Conservation (phyloP, 2,329 filamentous ascomycete genomes). For the Pestalotiopsis sp. region DNA sequence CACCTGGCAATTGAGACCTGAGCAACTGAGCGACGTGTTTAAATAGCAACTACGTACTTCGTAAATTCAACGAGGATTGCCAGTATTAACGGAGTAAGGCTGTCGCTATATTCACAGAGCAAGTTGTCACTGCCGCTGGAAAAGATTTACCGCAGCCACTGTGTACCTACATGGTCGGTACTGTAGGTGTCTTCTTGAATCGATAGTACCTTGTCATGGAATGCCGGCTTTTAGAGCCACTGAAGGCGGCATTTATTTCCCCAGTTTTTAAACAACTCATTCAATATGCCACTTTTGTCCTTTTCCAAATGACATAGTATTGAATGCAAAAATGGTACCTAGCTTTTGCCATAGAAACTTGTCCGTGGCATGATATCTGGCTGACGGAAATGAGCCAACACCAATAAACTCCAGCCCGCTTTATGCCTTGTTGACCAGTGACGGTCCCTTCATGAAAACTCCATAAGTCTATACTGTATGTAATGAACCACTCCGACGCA, state of each 20-base stretch:
- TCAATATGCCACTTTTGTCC: background rate
- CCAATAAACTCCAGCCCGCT: conserved; percentile 24
- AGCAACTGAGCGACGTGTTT: no score
- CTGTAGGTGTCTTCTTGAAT: no score
- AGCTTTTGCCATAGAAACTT: background rate
- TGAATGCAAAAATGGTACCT: background rate
- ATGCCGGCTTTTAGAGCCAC: background rate
- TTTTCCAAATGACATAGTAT: background rate
- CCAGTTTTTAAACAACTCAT: background rate
- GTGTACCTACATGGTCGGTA: no score
- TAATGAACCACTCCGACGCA: background rate
- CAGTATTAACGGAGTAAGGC: no score
- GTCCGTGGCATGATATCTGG: background rate
- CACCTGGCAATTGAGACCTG: no score
- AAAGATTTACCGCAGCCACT: no score
- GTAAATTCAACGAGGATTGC: no score
- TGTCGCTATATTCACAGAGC: no score
- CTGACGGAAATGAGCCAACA: background rate
- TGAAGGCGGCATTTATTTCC: background rate
- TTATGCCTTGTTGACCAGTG: conserved; percentile 20
- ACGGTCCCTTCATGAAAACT: background rate
- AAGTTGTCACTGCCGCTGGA: no score
- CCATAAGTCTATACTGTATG: conserved; percentile 9
- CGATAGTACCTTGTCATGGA: background rate
- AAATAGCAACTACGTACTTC: no score